Conservation (phyloP, 2,329 filamentous ascomycete genomes). For the Fusarium chaquense region DNA sequence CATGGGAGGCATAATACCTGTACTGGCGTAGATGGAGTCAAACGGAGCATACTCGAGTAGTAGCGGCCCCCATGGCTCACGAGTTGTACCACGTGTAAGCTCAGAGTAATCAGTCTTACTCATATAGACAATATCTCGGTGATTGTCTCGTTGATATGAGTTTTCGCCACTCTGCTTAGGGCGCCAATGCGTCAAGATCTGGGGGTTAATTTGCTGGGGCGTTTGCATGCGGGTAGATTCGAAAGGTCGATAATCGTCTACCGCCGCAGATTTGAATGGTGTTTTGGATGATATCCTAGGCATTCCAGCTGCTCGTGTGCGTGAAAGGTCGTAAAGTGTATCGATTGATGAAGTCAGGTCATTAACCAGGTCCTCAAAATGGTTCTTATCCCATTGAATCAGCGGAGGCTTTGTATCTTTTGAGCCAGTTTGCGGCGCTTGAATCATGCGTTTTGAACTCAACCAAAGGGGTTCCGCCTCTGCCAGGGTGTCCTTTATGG, state of each 20-base stretch:
- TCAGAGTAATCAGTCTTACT: conserved; percentile 65
- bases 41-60: conserved; percentile 79
- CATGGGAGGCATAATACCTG: conserved; percentile 74
- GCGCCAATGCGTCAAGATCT: conserved; percentile 62
- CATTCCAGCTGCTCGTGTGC: conserved; percentile 67
- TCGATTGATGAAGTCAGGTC: conserved; percentile 84
- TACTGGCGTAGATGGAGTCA: conserved; percentile 70
- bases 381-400: conserved; percentile 75
- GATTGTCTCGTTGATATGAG: conserved; percentile 56
- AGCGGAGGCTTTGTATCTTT: conserved; percentile 67
- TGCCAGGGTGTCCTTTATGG: conserved; percentile 82
- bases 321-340: conserved; percentile 80
- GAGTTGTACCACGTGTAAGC: conserved; percentile 57
- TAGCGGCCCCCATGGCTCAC: conserved; percentile 65
- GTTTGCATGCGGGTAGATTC: conserved; percentile 72
- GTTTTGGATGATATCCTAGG: conserved; percentile 50
- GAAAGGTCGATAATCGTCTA: conserved; percentile 64
- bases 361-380: conserved; percentile 79
- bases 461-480: conserved; percentile 80
- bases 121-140: conserved; percentile 63
- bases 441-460: conserved; percentile 64
- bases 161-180: conserved; percentile 55
- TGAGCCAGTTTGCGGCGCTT: conserved; percentile 54
- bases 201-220: conserved; percentile 69
- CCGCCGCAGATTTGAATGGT: conserved; percentile 52